These are phyloP conservation scores for Chlorella vulgaris DNA, from an alignment of 139 green algal species.

Conservation along the genomic window DNA sequence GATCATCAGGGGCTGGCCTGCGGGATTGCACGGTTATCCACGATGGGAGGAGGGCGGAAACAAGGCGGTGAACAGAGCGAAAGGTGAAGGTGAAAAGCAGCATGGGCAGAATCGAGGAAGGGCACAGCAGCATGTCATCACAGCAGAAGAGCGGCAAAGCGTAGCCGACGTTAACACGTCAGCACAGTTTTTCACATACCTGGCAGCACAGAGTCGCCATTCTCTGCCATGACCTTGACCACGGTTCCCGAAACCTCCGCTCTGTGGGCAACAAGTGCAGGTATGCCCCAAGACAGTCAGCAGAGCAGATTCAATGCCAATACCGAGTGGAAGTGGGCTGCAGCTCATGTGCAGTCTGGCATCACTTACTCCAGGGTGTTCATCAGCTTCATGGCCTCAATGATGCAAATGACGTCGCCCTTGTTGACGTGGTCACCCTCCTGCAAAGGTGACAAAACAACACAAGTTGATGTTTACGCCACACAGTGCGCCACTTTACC, in stretches of 20 bases:
- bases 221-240: constrained; percentile 79
- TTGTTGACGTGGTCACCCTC: constrained; percentile 92
- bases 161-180: no score
- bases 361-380: neutral
- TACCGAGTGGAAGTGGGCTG: neutral
- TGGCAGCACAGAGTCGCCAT: constrained; percentile 76
- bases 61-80: no score
- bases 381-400: constrained; percentile 70
- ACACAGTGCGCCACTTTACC: neutral
- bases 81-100: no score
- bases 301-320: neutral
- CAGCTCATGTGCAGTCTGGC: neutral
- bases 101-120: no score
- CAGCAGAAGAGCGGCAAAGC: no score
- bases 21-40: no score
- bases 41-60: no score
- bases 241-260: constrained; percentile 81
- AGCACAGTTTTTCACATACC: constrained; percentile 31
- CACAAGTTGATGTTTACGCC: neutral
- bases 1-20: constrained; percentile 65
- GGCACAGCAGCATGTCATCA: no score
- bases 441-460: neutral
- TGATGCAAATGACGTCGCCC: constrained; percentile 95
- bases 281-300: neutral
- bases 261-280: constrained; percentile 33